Percentiles rank a stretch among this genome's conserved stretches.
These are phyloP conservation scores for Botrytis cinerea DNA, from an alignment of 2,329 filamentous ascomycete species.

Conservation along the genomic window DNA sequence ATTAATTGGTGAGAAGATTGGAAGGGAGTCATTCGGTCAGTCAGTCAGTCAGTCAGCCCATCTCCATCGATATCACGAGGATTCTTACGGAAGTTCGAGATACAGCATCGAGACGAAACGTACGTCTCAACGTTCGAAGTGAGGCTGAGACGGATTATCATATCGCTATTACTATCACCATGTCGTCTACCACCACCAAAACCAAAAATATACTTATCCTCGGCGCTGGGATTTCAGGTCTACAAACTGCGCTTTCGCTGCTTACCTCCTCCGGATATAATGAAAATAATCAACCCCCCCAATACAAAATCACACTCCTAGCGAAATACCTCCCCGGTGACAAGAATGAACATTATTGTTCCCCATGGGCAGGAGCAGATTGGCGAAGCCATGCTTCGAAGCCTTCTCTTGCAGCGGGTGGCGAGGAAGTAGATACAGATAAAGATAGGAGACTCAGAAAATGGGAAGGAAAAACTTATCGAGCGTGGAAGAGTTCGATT, in stretches of 20 bases:
- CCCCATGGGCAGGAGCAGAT: slow-evolving; percentile 3
- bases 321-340: neutral
- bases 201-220: slow-evolving; percentile 31
- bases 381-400: slow-evolving; percentile 2
- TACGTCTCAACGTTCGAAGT: too few relatives aligned
- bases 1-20: too few relatives aligned
- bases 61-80: too few relatives aligned
- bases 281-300: neutral
- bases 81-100: too few relatives aligned
- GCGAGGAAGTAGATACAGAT: neutral
- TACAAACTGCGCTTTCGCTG: slow-evolving; percentile 42
- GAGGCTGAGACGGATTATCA: too few relatives aligned
- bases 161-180: too few relatives aligned
- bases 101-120: too few relatives aligned
- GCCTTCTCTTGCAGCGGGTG: too few relatives aligned
- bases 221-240: slow-evolving; percentile 50
- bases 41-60: too few relatives aligned
- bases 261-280: neutral
- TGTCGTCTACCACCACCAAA: neutral
- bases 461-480: neutral
- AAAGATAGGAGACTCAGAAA: neutral
- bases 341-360: neutral
- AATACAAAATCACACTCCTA: neutral
- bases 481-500: neutral
- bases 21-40: too few relatives aligned